Base-by-base conservation (phyloP, 495 filamentous ascomycete genomes). In the Aspergillus coremiiformis region DNA sequence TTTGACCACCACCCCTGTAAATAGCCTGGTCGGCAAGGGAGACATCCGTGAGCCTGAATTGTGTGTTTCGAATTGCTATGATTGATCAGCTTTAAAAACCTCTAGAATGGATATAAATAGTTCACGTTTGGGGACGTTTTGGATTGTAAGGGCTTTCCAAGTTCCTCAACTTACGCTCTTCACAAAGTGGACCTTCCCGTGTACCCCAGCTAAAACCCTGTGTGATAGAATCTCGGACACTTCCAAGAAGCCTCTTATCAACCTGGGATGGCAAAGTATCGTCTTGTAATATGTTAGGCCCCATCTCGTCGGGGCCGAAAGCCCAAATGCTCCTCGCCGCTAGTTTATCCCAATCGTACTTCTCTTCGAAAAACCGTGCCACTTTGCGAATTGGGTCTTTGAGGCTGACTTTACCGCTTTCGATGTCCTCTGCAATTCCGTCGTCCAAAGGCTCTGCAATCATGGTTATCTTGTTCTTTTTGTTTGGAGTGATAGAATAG, bases 381-480 rank as follows among this genome's bases (percentile, higher is more conserved):
- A 93, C 90, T 67, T 89, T 90, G 46, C 94, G 84, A 41, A 91
- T 86, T 3, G 93, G 90, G 65, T 96, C 93, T 61, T 86, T 90
- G 72, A 98, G 95, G 54, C 75, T 87, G 55, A 98, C 93, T 47
- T 78, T 83, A 39, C 91, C 90, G 56, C 80, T 84, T 71, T 97
- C 93, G 55, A 98, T 97, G 60, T 97, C 93, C 61, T 91, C 86
- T 14, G 91, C 89, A 56, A 98, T 95, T 14, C 92, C 94, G 46
- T 91, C 83, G 61, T 98, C 93, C 37, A 98, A 71, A 14, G 92
- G 90, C 60, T 97, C 93, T 21, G 94, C 93, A 41, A 96, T 85
- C 89, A 97, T 96, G 43, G 93, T 98, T 65, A 98, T 87, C 68
- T 95, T 96, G 71, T 97, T 98, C 71, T 95, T 95, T 66, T 98